A percentile compares a stretch with the other conserved stretches of the same genome.
These are phyloP conservation scores for Auricularia sp. DNA, from an alignment of 768 basidiomycete species.

Conservation along the genomic window DNA sequence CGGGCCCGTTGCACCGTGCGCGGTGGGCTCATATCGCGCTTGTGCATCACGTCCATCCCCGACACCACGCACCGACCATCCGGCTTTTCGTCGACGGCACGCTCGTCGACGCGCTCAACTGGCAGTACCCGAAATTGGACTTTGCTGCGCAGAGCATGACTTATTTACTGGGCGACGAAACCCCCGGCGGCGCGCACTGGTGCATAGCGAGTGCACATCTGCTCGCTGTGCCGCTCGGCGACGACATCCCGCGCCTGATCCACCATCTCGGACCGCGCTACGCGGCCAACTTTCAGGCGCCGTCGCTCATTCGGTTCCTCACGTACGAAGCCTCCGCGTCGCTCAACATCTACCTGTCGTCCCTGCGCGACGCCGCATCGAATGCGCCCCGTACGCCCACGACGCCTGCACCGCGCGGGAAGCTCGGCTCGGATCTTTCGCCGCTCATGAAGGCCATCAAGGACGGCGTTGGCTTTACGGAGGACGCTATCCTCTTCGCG, in stretches of 20 bases:
- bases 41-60: conserved; percentile 46
- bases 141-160: conserved; percentile 23
- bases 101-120: conserved; percentile 51
- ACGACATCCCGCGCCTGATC: conserved; percentile 63
- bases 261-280: conserved; percentile 80
- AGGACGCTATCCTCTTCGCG: conserved; percentile 13
- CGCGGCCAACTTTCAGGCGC: conserved; percentile 64
- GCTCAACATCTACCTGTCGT: conserved; percentile 65
- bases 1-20: conserved; percentile 35
- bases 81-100: conserved; percentile 69
- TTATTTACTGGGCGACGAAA: conserved; percentile 50
- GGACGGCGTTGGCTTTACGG: conserved; percentile 22
- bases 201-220: conserved; percentile 60
- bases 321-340: conserved; percentile 82
- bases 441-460: conserved; percentile 43
- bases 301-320: conserved; percentile 56
- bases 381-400: conserved; percentile 3
- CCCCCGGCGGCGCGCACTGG: conserved; percentile 44
- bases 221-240: conserved; percentile 31
- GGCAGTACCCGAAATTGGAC: conserved; percentile 52
- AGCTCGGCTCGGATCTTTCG: conserved; percentile 15
- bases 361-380: conserved; percentile 20
- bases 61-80: conserved; percentile 42
- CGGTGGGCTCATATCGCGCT: conserved; percentile 69
- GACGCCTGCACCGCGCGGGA: conserved; percentile 13